Conservation (phyloP, 164 flowering plant species). For the Buxus sempervirens region DNA sequence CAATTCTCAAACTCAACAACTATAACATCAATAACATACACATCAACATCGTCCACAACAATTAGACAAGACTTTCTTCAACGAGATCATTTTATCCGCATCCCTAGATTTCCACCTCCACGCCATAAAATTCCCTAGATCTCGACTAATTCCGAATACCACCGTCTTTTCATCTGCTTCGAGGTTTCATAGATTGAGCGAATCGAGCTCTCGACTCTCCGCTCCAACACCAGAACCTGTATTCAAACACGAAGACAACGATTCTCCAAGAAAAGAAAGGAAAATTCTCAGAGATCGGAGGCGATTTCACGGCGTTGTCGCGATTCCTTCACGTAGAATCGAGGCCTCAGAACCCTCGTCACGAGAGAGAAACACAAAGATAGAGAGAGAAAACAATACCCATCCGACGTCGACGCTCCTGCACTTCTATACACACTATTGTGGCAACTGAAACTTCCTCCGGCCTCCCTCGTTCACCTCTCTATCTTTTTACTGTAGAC, state of each 20-base stretch:
- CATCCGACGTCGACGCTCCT: no score
- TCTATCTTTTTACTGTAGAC: no score
- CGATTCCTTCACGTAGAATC: neutral
- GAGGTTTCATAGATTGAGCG: neutral
- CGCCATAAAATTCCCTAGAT: neutral
- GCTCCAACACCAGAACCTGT: neutral
- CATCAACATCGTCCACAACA: neutral
- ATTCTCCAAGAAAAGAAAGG: neutral
- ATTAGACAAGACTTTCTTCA: neutral
- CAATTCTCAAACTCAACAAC: constrained; percentile 1
- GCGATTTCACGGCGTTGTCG: neutral
- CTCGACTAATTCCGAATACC: neutral
- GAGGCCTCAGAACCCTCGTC: neutral
- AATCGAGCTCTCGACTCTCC: neutral
- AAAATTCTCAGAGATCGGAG: neutral
- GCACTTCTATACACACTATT: no score
- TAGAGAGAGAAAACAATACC: no score
- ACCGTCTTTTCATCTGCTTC: neutral
- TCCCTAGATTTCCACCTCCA: constrained; percentile 3
- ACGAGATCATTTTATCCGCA: neutral
- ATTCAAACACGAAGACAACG: neutral
- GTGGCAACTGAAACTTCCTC: no score
- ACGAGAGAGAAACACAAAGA: no score
- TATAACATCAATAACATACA: neutral
- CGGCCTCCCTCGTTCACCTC: no score